Evolutionary conservation across 805 yeast genomes (phyloP), one percentile per base, ranked within the genome.

Genomic region (Saturnispora saitoi): DNA sequence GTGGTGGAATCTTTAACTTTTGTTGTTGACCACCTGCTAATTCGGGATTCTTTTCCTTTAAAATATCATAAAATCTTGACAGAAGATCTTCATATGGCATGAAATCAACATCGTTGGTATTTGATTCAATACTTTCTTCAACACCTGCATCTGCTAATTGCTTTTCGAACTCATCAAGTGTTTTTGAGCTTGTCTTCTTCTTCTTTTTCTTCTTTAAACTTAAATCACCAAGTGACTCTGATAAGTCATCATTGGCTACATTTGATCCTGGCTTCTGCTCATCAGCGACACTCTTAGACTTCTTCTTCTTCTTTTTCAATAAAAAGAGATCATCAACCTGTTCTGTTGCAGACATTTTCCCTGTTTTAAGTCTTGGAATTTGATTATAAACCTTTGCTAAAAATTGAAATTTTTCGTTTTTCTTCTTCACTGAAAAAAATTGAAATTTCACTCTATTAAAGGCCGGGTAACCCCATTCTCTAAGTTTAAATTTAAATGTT

Each of bases 1-100:
- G 99, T 39, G 98, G 98, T 45, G 99, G 99, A 61, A 93, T 89
- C 76, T 91, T 85, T 71, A 90, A 84, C 70, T 91, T 90, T 38
- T 95, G 91, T 29, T 86, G 76, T 69, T 95, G 82, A 66, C 91
- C 98, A 65, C 97, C 97, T 41, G 98, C 99, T 62, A 93, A 78
- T 69, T 93, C 99, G 53, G 99, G 99, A 72, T 93, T 93, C 71
- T 91, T 91, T 54, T 87, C 83, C 61, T 86, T 88, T 63, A 93
- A 76, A 52, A 91, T 83, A 48, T 71, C 69, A 73, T 90, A 93
- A 66, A 93, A 93, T 66, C 99, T 79, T 47, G 83, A 76, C 61
- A 93, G 76, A 55, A 93, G 77, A 43, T 76, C 77, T 51, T 80
- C 80, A 69, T 93, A 93, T 51, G 90, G 78, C 55, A 60, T 54